phyloP scores from a whole-genome alignment of 495 filamentous ascomycete species.

The Aspergillus haitiensis region DNA sequence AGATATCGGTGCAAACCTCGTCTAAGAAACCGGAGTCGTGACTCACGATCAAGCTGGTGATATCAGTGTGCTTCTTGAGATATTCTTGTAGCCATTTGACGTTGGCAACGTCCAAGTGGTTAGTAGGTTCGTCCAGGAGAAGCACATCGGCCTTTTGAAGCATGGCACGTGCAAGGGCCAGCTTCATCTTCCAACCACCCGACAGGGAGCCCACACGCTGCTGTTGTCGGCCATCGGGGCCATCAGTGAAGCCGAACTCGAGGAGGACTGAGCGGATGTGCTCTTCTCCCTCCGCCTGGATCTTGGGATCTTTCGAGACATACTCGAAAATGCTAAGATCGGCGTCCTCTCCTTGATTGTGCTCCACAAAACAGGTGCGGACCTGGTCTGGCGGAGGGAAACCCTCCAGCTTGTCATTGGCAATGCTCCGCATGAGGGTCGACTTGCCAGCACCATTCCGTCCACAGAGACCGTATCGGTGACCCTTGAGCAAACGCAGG shows the following conservation, averaged over 20 bases:
- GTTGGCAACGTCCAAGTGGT: slow-evolving; percentile 95
- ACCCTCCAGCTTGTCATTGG: slow-evolving; percentile 91
- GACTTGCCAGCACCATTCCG: slow-evolving; percentile 98
- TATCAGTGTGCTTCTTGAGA: slow-evolving; percentile 91
- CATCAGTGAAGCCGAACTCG: slow-evolving; percentile 90
- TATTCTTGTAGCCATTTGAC: slow-evolving; percentile 96
- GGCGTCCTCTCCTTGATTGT: slow-evolving; percentile 96
- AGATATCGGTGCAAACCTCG: slow-evolving; percentile 96
- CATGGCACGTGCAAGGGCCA: slow-evolving; percentile 95
- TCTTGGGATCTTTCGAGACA: slow-evolving; percentile 77
- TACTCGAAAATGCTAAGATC: slow-evolving; percentile 94
- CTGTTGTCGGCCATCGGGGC: slow-evolving; percentile 81
- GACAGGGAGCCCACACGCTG: slow-evolving; percentile 91
- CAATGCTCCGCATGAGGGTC: slow-evolving; percentile 95
- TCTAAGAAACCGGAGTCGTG: slow-evolving; percentile 99
- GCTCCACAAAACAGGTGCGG: slow-evolving; percentile 96
- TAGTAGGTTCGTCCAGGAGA: slow-evolving; percentile 96
- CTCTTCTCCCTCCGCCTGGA: slow-evolving; percentile 70
- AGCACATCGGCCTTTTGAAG: slow-evolving; percentile 93
- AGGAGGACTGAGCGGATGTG: slow-evolving; percentile 79
- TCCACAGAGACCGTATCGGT: slow-evolving; percentile 94
- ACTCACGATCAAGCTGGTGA: slow-evolving; percentile 94
- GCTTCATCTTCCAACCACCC: slow-evolving; percentile 99
- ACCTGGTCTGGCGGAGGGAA: slow-evolving; percentile 91
- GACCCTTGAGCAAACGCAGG: slow-evolving; percentile 88